These are phyloP conservation scores for Rhododendron ovatum DNA, from an alignment of 148 eudicot genomes.

Conservation along the genomic window DNA sequence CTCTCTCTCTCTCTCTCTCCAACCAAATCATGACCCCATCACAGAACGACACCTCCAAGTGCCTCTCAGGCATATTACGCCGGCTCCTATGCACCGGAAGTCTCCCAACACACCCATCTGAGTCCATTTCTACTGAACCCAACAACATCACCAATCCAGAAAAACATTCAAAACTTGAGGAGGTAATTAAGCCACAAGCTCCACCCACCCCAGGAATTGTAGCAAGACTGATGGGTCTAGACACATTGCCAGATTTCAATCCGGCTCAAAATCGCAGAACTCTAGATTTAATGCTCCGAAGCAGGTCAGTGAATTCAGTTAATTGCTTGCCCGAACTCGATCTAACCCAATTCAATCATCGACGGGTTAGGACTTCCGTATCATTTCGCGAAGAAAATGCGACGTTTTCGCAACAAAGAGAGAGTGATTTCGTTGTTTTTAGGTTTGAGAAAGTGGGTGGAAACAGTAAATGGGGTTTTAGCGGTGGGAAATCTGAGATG, in stretches of 20 bases:
- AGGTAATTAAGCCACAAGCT: neutral
- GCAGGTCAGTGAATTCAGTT: conserved; percentile 51
- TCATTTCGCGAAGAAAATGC: conserved; percentile 36
- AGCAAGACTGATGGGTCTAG: conserved; percentile 66
- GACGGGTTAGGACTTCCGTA: conserved; percentile 34
- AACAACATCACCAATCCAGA: neutral
- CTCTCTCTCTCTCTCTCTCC: neutral
- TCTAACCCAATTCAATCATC: conserved; percentile 21
- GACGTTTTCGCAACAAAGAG: neutral
- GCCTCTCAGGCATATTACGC: conserved; percentile 36
- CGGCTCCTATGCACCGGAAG: conserved; percentile 31
- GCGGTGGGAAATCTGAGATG: neutral
- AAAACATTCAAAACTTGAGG: neutral
- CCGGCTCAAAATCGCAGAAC: neutral
- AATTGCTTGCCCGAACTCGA: conserved; percentile 39
- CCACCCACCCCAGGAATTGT: conserved; percentile 41
- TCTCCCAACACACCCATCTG: conserved; percentile 39
- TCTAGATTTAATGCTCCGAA: conserved; percentile 35
- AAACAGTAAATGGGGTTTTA: neutral
- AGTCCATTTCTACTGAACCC: neutral
- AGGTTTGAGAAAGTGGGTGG: conserved; percentile 12
- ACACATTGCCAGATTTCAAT: conserved; percentile 31
- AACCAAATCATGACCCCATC: conserved; percentile 12
- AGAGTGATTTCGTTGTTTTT: conserved; percentile 6
- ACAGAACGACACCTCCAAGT: conserved; percentile 11